Evolutionary conservation across 1,284 basidiomycete genomes (phyloP), one percentile per base, ranked within the genome.

Genomic region (Moesziomyces parantarcticus): DNA sequence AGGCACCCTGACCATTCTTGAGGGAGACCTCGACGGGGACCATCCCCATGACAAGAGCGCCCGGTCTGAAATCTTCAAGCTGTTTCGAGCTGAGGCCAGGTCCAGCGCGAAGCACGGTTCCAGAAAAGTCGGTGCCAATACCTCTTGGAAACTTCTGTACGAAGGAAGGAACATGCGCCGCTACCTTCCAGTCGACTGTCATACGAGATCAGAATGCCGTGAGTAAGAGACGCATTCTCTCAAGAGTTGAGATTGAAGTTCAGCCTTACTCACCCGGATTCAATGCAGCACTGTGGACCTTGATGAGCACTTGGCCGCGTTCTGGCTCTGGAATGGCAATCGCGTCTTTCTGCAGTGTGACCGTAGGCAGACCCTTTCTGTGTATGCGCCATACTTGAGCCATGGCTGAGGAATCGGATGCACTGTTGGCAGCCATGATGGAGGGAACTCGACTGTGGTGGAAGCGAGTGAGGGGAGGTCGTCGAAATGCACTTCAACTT

Each of bases 91-190:
- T 9, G 5, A 45, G 43, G 13, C 43, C 43, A 13, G 43, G 21
- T 18, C 43, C 43, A 45, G 43, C 21, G 22, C 8, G 3, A 21
- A 45, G n/a, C 7, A 45, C 21, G 18, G 23, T 22, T 3, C 43
- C 43, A 45, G 43, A 45, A 22, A 45, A 13, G 23, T 45, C 43
- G 43, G 43, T 45, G 13, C 43, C 43, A 23, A 45, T 22, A 21
- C 43, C 43, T 21, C 43, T 45, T 45, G 43, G 43, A n/a, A 45
- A 13, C n/a, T 45, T 45, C 43, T 45, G 43, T 22, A 45, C 5
- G 22, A 45, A 45, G 6, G 18, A 22, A 22, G 43, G 43, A 5
- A n/a, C 43, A 45, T 45, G 43, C 5, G 21, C n/a, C 22, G 43
- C 18, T 5, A 45, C 5, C n/a, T 45, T 45, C 43, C 43, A 45